A percentile compares a stretch with the other conserved stretches of the same genome.
These are phyloP conservation scores for Aspergillus steynii DNA, from an alignment of 495 filamentous ascomycete genomes.

Conservation along the genomic window DNA sequence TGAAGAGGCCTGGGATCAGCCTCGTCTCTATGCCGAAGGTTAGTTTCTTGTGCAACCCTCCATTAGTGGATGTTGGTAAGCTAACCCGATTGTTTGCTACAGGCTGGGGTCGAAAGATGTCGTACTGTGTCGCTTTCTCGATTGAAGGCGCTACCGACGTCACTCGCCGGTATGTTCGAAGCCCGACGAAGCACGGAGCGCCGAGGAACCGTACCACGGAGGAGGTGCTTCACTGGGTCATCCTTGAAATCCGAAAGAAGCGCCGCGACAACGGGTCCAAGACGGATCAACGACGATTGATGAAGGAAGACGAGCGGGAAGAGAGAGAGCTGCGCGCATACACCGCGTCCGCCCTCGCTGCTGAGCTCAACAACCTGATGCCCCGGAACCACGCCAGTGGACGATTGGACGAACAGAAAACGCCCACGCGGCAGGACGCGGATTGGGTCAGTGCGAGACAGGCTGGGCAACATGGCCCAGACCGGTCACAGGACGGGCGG, in stretches of 20 bases:
- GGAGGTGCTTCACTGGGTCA: constrained; percentile 83
- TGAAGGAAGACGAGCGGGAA: constrained; percentile 88
- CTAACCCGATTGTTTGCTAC: constrained; percentile 1
- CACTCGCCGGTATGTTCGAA: constrained; percentile 91
- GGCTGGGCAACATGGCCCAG: constrained; percentile 42
- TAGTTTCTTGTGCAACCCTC: constrained; percentile 18
- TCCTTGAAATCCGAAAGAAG: constrained; percentile 82
- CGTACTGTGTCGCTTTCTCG: constrained; percentile 96
- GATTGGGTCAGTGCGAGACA: constrained; percentile 65
- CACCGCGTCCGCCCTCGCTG: constrained; percentile 70
- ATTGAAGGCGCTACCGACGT: constrained; percentile 95
- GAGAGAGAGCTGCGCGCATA: constrained; percentile 79
- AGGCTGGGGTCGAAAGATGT: constrained; percentile 91
- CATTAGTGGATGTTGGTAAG: not conserved
- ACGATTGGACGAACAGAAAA: constrained; percentile 43
- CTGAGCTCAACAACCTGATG: constrained; percentile 56
- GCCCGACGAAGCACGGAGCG: constrained; percentile 66
- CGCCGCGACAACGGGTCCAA: constrained; percentile 78
- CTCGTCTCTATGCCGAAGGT: constrained; percentile 89
- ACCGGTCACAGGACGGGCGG: constrained; percentile 36
- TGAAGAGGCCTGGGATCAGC: constrained; percentile 95
- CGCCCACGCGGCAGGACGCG: constrained; percentile 58
- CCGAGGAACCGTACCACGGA: constrained; percentile 77
- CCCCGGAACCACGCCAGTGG: constrained; percentile 34
- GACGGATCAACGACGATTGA: constrained; percentile 73